Base-by-base conservation (phyloP, 352 stramenopile species). In the Plasmopara halstedii region DNA sequence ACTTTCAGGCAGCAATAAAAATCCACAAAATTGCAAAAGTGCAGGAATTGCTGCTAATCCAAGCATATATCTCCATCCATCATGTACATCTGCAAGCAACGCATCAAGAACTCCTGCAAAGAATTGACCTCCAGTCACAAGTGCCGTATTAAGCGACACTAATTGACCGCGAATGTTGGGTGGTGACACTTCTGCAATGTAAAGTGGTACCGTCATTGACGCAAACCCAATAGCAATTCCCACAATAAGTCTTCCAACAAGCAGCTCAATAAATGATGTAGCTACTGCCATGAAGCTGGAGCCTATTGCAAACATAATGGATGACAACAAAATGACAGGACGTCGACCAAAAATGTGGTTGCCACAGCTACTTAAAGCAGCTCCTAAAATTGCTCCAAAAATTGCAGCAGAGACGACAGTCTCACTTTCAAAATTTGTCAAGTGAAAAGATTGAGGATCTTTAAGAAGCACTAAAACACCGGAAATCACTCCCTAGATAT, bases 31-130 rank as follows among this genome's bases (percentile, higher is more conserved):
- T 50, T 93, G 78, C 11, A 86, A 35, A 0, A 52, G 42, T 0
- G 73, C 76, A 2, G 78, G 81, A n/a, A 90, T 46, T 10, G 74
- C 69, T 1, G 71, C 75, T n/a, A 90, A 49, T 0, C 81, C 81
- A 0, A 93, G 73, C 81, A 93, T 90, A 49, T 84, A 90, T 19
- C 78, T 66, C 81, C 81, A 93, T 3, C 81, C 76, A 5, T 76
- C 58, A 18, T 65, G 49, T 18, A 81, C 57, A 27, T 56, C 22
- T 21, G 72, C 81, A 20, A 91, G 45, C 11, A 75, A 7, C 0
- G 76, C 79, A 9, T 66, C 73, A 6, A 91, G 47, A 3, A 91
- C 38, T 8, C 62, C 75, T 2, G 79, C 74, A 38, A 88, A 87
- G 55, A 91, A 91, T 54, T 91, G 79, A 6, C 79, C 76, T 7